phyloP scores from a whole-genome alignment of 768 basidiomycete genomes.

The Collybiopsis luxurians region DNA sequence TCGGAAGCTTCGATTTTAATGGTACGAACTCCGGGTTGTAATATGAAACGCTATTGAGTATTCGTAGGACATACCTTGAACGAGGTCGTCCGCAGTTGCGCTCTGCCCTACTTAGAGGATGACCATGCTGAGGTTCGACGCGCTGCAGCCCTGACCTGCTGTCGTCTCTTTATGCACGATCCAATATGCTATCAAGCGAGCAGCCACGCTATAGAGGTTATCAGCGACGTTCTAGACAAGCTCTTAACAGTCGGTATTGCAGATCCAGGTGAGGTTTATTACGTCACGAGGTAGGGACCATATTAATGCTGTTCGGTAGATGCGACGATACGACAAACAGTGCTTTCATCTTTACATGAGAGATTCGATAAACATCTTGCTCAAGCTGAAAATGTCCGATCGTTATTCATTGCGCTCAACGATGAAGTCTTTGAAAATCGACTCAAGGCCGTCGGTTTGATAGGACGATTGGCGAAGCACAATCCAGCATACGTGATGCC shows the following conservation, averaged over 20 bases:
- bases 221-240: constrained; percentile 97
- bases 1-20: constrained; percentile 93
- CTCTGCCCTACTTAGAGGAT: constrained; percentile 91
- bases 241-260: constrained; percentile 93
- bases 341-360: constrained; percentile 83
- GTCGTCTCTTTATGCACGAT: constrained; percentile 87
- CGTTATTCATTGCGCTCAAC: constrained; percentile 94
- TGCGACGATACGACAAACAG: constrained; percentile 78
- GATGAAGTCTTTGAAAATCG: constrained; percentile 96
- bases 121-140: constrained; percentile 85
- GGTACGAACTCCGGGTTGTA: constrained; percentile 47
- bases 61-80: constrained; percentile 82
- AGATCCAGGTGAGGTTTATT: constrained; percentile 70
- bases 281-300: not conserved
- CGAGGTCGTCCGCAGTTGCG: constrained; percentile 91
- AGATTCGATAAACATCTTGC: constrained; percentile 96
- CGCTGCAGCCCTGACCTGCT: constrained; percentile 90
- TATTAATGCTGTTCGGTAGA: constrained; percentile 40
- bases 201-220: constrained; percentile 93
- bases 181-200: constrained; percentile 96
- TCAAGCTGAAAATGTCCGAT: constrained; percentile 97
- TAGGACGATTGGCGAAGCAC: constrained; percentile 90
- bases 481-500: constrained; percentile 99
- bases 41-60: not conserved
- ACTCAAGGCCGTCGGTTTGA: constrained; percentile 84